Base-by-base conservation (phyloP, 768 basidiomycete genomes). In the Boletus vinaceobasis region DNA sequence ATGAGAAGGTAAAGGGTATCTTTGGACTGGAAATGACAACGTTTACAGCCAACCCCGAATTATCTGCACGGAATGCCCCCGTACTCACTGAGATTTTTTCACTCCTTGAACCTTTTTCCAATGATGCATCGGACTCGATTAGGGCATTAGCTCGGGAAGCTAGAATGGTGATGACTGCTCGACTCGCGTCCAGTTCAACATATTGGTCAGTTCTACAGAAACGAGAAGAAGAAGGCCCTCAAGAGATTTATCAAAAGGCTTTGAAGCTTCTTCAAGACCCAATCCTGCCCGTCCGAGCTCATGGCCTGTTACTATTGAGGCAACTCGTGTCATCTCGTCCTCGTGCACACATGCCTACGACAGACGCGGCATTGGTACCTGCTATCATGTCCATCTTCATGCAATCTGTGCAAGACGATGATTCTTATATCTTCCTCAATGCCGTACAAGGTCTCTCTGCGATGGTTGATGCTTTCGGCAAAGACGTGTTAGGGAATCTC, bases 351-450 rank as follows among this genome's bases (percentile, higher is more conserved):
- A 7, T 52, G 7, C 53, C 47, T 33, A 57, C 61, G n/a, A 65
- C 75, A 13, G 84, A 89, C 60, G 71, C 76, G 4, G 87, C 88
- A 0, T 75, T 98, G 26, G 71, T 86, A 15, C 93, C 93, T 7
- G 88, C 87, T 1, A 90, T 98, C 60, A 73, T 94, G 43, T 88
- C 89, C 29, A 87, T 97, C 51, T 96, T 98, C 68, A 70, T 95
- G 58, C 85, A 90, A 64, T 81, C 86, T 0, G 71, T 95, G 6
- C 88, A 92, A 64, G 93, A 97, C 57, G 89, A 94, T 37, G 96
- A 98, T 64, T 93, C 91, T n/a, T 98, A 93, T 69, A 84, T 98
- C 51, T 98, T 93, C 65, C 75, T 98, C 49, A 93, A 93, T 65
- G 93, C 90, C 1, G 87, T 96, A 14, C 91, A 94, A 63, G 95